A percentile compares a stretch with the other conserved stretches of the same genome.
These are phyloP conservation scores for Beauveria sp. DNA, from an alignment of 2,329 filamentous ascomycete species.

Conservation along the genomic window DNA sequence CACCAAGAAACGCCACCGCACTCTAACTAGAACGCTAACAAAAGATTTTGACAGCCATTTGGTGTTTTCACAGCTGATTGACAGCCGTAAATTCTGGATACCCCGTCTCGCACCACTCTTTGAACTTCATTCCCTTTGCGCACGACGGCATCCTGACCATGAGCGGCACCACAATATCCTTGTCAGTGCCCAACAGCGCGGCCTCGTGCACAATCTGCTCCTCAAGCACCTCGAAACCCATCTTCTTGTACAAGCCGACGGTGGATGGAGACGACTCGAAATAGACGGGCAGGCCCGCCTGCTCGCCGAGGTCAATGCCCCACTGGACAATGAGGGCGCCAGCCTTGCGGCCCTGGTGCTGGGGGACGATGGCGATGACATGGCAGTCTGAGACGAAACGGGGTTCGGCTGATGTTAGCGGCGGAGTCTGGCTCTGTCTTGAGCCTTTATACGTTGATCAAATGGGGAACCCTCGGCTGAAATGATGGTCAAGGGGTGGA, in stretches of 20 bases:
- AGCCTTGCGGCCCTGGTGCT: slow-evolving; percentile 34
- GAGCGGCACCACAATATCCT: slow-evolving; percentile 31
- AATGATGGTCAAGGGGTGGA: background rate
- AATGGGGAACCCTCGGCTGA: background rate
- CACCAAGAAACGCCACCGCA: background rate
- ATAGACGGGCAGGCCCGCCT: slow-evolving; percentile 34
- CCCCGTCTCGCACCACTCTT: slow-evolving; percentile 24
- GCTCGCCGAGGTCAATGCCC: slow-evolving; percentile 29
- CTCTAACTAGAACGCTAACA: background rate
- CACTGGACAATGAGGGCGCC: slow-evolving; percentile 35
- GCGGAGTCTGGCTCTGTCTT: background rate
- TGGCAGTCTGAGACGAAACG: slow-evolving; percentile 25
- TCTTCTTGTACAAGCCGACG: slow-evolving; percentile 35
- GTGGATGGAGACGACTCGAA: slow-evolving; percentile 38
- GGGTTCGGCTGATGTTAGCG: slow-evolving; percentile 8
- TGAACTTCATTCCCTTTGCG: slow-evolving; percentile 25
- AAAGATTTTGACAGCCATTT: background rate
- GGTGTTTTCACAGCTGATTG: background rate
- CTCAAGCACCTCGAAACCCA: slow-evolving; percentile 35
- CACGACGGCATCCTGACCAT: slow-evolving; percentile 34
- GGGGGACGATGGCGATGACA: slow-evolving; percentile 37
- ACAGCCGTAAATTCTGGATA: slow-evolving; percentile 13
- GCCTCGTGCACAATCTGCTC: slow-evolving; percentile 32
- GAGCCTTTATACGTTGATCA: background rate
- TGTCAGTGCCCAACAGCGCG: slow-evolving; percentile 25